Evolutionary conservation across 257 asterid species (phyloP).

Genomic region (Eucommia ulmoides): DNA sequence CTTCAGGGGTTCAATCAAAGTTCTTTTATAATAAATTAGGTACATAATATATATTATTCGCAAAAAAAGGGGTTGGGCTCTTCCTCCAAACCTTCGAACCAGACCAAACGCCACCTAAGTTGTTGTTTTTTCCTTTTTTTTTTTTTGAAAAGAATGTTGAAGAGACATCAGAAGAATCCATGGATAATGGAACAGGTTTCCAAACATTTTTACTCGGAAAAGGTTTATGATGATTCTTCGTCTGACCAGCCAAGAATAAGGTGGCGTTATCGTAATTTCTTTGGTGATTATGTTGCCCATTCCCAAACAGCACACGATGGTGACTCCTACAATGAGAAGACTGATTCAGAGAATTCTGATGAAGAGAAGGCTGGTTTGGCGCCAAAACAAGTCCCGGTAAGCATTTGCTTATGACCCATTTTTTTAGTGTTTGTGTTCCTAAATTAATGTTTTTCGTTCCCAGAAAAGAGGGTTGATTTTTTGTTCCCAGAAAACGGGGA

Average conservation of each 20-base stretch:
- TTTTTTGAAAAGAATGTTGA: conserved; percentile 43
- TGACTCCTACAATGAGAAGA: conserved; percentile 10
- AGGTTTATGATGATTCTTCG: conserved; percentile 55
- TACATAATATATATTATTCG: no score
- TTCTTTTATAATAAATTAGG: no score
- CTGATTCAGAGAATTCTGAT: conserved; percentile 15
- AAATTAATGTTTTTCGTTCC: neutral
- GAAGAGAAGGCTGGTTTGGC: conserved; percentile 17
- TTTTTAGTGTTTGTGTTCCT: no score
- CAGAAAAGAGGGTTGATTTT: neutral
- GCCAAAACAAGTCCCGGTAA: conserved; percentile 27
- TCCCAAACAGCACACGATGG: conserved; percentile 15
- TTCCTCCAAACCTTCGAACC: no score
- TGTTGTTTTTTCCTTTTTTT: no score
- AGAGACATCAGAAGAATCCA: conserved; percentile 25
- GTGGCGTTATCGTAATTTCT: conserved; percentile 53
- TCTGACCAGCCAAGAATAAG: conserved; percentile 36
- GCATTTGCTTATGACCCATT: conserved; percentile 9
- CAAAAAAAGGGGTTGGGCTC: no score
- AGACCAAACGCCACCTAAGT: no score
- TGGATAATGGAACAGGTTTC: conserved; percentile 29
- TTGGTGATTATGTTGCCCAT: conserved; percentile 17
- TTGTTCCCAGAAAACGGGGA: neutral
- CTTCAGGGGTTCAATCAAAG: no score
- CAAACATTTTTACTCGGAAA: conserved; percentile 53